Evolutionary conservation across 2,329 filamentous ascomycete species (phyloP).

Genomic region (Tolypocladium guangdongense): DNA sequence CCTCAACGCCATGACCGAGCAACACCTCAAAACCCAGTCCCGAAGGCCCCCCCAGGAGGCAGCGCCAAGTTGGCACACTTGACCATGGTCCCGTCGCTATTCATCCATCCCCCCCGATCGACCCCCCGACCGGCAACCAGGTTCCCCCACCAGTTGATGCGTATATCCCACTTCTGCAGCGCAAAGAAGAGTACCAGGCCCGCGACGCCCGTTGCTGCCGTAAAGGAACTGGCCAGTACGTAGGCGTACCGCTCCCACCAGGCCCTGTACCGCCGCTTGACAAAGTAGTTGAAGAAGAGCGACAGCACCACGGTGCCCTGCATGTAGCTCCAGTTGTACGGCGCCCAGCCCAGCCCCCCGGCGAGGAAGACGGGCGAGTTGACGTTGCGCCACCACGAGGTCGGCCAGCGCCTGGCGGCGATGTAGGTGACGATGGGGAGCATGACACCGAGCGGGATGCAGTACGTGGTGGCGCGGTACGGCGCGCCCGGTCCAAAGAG

Average conservation of each 20-base stretch:
- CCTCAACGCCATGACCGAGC: too few species aligned
- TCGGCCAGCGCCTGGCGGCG: constrained; percentile 9
- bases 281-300: constrained; percentile 14
- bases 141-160: constrained; percentile 15
- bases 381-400: constrained; percentile 10
- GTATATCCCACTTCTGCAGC: constrained; percentile 9
- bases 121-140: constrained; percentile 9
- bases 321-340: constrained; percentile 16
- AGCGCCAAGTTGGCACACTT: constrained; percentile 11
- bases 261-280: constrained; percentile 11
- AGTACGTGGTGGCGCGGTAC: constrained; percentile 10
- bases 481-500: constrained; percentile 35
- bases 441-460: constrained; percentile 8
- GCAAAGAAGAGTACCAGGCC: constrained; percentile 15
- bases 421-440: constrained; percentile 11
- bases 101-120: constrained; percentile 9
- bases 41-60: constrained; percentile 9
- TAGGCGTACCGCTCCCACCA: constrained; percentile 20
- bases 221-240: constrained; percentile 14
- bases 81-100: constrained; percentile 2
- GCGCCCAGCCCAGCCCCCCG: constrained; percentile 13
- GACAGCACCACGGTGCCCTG: constrained; percentile 11
- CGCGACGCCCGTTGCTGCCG: constrained; percentile 14
- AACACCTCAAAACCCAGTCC: constrained; percentile 4
- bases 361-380: constrained; percentile 13